Base-by-base conservation (phyloP, 495 filamentous ascomycete species). In the Penicillium robsamsonii region DNA sequence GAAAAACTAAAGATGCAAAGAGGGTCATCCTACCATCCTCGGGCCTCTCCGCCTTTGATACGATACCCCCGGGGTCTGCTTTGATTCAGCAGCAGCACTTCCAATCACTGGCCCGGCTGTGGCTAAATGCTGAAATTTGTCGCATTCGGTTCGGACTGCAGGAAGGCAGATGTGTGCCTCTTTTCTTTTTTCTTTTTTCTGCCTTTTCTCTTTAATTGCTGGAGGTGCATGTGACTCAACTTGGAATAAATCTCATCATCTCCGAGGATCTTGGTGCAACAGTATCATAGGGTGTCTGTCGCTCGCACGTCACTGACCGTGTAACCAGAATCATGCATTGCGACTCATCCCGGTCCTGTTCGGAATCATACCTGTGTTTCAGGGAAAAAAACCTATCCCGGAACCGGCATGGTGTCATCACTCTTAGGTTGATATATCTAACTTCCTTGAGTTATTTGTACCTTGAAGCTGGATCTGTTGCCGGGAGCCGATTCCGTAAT, bases 21-120 rank as follows among this genome's bases (percentile, higher is more conserved):
- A 58, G 58, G 50, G 54, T 60, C 53, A 67, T 63, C 58, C 56
- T 40, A 53, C 54, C 58, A 65, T 62, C 52, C 56, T 58, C 58
- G 41, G 63, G 20, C 51, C 54, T 50, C 44, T 49, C 43, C 41
- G 20, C 7, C 15, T 25, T 41, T 52, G 22, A 66, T 62, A 55
- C 55, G 55, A 55, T 43, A 20, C 25, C 46, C 61, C 55, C 57
- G 40, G 25, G 30, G 20, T 35, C 43, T 46, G 22, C 27, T 7
- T 29, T 35, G 9, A 17, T 27, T 22, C 27, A 17, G 20, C 4
- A 17, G 20, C 4, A 55, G 13, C 33, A 15, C 15, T 22, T 22
- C 43, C 33, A 48, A 40, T 27, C 40, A 41, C 45, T 17, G 12
- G 6, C 17, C 45, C 25, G 12, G 11, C 24, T 56, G 53, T 48